Base-by-base conservation (phyloP, 495 filamentous ascomycete genomes). In the Amniculicola lignicola region DNA sequence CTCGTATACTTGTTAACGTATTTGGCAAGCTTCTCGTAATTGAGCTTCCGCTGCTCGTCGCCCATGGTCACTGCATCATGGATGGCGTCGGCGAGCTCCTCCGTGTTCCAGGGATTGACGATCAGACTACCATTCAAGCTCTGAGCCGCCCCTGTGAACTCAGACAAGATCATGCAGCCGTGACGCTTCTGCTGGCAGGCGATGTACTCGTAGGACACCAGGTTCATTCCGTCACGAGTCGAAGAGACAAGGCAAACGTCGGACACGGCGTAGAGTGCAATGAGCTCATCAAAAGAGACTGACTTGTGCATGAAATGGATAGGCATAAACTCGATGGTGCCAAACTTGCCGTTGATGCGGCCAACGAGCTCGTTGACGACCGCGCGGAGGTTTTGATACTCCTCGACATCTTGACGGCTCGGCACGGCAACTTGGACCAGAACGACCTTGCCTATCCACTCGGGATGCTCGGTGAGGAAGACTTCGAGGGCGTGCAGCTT, bases 201-300 rank as follows among this genome's bases (percentile, higher is more conserved):
- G 42, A 96, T 90, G 71, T 96, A 97, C 70, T 97, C 92, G 72
- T 90, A 96, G 19, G 88, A 90, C 21, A 97, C 92, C 9, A 96
- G 80, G 67, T 97, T 97, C 92, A 97, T 96, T 53, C 92, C 92
- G 65, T 96, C 92, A n/a, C 91, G 79, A 1, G 87, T 94, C 0
- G 90, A 95, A 12, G 86, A 87, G 42, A 96, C 86, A 4, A 97
- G 77, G 65, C 91, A 97, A 37, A 87, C 86, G 67, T 96, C 91
- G 10, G 88, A 89, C 31, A 95, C 80, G 24, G 89, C 86, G 62
- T 97, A 97, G 1, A 97, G 74, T 0, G 92, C 91, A 22, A 90
- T 87, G n/a, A 97, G 78, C 69, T 97, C 92, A 39, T 89, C 83
- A 67, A 95, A 95, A 9, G 79, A 73, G 61, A 96, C 87, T 4